Evolutionary conservation across 1,139 yeast genomes (phyloP).

Genomic region (Torulaspora pretoriensis): DNA sequence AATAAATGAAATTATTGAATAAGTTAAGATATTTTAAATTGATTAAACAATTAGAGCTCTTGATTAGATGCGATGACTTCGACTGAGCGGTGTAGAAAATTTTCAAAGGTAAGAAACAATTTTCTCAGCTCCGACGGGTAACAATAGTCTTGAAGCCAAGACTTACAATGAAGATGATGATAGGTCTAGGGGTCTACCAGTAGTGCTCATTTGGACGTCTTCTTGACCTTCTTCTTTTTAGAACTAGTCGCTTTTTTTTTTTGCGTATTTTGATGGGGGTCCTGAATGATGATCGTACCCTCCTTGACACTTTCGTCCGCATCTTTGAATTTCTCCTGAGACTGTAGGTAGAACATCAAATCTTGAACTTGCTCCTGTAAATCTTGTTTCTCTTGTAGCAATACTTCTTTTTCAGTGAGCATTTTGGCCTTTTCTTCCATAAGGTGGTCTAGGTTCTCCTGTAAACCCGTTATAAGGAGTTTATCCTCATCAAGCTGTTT

Average conservation of each 20-base stretch:
- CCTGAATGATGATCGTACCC: constrained; percentile 53
- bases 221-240: constrained; percentile 13
- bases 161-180: no score
- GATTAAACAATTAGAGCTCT: neutral
- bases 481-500: constrained; percentile 46
- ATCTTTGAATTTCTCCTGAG: constrained; percentile 65
- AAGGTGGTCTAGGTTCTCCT: constrained; percentile 52
- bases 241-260: neutral
- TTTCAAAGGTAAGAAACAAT: neutral
- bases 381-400: constrained; percentile 44
- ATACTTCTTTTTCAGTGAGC: constrained; percentile 25
- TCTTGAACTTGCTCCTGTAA: constrained; percentile 71
- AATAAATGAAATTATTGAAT: neutral
- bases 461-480: constrained; percentile 52
- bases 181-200: neutral
- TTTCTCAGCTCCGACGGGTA: constrained; percentile 7
- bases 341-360: constrained; percentile 74
- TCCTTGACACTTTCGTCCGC: constrained; percentile 68
- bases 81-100: constrained; percentile 4
- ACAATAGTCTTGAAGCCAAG: neutral
- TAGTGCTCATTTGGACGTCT: constrained; percentile 11
- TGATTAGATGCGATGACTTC: constrained; percentile 5
- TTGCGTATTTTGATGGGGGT: constrained; percentile 1
- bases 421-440: constrained; percentile 40
- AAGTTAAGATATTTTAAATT: neutral